Conservation (phyloP, 495 filamentous ascomycete species). For the Penicillium steckii region DNA sequence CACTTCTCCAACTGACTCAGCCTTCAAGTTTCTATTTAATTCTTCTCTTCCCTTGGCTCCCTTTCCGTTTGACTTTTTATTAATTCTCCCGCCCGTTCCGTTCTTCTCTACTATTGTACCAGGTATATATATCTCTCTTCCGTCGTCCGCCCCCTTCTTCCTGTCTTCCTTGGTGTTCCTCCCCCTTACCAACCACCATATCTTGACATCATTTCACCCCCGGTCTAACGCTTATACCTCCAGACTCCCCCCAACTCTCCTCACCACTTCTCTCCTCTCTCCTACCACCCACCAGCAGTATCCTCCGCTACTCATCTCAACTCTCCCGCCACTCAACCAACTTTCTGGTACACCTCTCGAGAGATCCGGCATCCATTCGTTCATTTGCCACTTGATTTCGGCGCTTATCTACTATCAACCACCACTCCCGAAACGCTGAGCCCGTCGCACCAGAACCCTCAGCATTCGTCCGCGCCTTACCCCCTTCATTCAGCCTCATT, state of each 20-base stretch:
- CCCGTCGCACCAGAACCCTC: neutral
- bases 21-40: constrained; percentile 11
- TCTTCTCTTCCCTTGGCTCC: neutral
- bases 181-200: constrained; percentile 38
- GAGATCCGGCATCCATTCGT: neutral
- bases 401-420: constrained; percentile 16
- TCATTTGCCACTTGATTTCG: constrained; percentile 6
- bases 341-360: neutral
- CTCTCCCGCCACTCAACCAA: neutral
- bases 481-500: constrained; percentile 2
- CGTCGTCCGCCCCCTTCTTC: constrained; percentile 15
- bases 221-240: constrained; percentile 9
- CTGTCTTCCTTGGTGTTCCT: constrained; percentile 39
- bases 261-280: constrained; percentile 20
- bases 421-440: neutral
- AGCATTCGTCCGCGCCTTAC: neutral
- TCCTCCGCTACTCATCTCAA: too few relatives aligned
- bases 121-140: constrained; percentile 21
- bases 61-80: constrained; percentile 24
- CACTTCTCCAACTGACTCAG: constrained; percentile 28
- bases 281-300: too few relatives aligned
- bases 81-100: constrained; percentile 30
- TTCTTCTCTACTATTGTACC: constrained; percentile 1
- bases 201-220: constrained; percentile 20
- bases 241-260: constrained; percentile 26